Evolutionary conservation across 2,329 filamentous ascomycete species (phyloP).

Genomic region (Penicillium sp.): DNA sequence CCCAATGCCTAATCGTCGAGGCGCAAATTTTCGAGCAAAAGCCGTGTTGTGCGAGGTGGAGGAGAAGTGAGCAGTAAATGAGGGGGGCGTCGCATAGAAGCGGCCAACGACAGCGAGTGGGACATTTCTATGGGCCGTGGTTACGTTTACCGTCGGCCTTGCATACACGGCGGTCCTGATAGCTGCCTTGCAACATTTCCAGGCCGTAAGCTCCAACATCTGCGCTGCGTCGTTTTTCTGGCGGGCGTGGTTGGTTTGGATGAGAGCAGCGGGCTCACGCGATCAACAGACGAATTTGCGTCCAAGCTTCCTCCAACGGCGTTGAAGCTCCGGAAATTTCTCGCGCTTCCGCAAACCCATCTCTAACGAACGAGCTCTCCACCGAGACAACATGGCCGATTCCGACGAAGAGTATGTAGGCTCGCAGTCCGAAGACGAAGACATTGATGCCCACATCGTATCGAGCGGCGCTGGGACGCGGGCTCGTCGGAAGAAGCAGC

Average conservation of each 20-base stretch:
- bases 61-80: constrained; percentile 18
- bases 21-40: constrained; percentile 14
- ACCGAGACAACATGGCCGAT: constrained; percentile 37
- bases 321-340: constrained; percentile 6
- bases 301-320: background rate
- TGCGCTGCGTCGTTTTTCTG: background rate
- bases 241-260: background rate
- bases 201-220: constrained; percentile 28
- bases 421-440: constrained; percentile 46
- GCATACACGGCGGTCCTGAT: constrained; percentile 6
- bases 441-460: constrained; percentile 27
- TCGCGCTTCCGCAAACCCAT: background rate
- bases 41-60: constrained; percentile 2
- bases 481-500: constrained; percentile 36
- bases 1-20: constrained; percentile 16
- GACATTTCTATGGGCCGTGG: constrained; percentile 26
- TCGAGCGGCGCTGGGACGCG: constrained; percentile 26
- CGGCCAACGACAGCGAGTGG: constrained; percentile 18
- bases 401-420: constrained; percentile 53
- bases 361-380: background rate
- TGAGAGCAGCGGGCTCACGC: background rate
- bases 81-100: constrained; percentile 19
- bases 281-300: background rate
- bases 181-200: constrained; percentile 27
- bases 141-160: constrained; percentile 20